Percentiles rank a stretch among this genome's conserved stretches.
Evolutionary conservation across 345 rosid genomes (phyloP).

Genomic region (Gynandropsis gynandra): DNA sequence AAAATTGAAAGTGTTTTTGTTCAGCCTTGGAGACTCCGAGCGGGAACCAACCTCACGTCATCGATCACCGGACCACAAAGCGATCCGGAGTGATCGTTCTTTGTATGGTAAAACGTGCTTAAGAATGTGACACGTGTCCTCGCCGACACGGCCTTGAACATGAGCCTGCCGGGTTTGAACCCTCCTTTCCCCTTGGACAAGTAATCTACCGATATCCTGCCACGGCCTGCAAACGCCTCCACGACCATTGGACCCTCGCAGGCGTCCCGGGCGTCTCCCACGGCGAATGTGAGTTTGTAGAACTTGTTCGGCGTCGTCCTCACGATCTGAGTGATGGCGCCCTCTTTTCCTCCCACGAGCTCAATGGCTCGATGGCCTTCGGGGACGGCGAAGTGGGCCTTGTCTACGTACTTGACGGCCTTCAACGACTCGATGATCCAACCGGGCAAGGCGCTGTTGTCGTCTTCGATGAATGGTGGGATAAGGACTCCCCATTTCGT

Average conservation of each 20-base stretch:
- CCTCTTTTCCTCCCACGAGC: conserved; percentile 71
- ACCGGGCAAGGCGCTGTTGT: conserved; percentile 63
- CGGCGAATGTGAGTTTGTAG: conserved; percentile 47
- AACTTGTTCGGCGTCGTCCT: conserved; percentile 33
- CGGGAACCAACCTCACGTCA: conserved; percentile 44
- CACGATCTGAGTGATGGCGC: conserved; percentile 55
- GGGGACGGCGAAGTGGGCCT: conserved; percentile 47
- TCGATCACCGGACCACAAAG: conserved; percentile 79
- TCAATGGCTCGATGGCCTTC: conserved; percentile 53
- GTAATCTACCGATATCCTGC: conserved; percentile 37
- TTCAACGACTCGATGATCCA: conserved; percentile 81
- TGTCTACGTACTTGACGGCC: conserved; percentile 64
- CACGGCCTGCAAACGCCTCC: conserved; percentile 54
- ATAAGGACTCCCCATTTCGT: conserved; percentile 54
- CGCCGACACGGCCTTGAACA: conserved; percentile 42
- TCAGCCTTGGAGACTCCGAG: conserved; percentile 24
- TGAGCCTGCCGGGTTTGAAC: conserved; percentile 33
- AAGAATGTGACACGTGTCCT: conserved; percentile 54
- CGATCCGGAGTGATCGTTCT: conserved; percentile 55
- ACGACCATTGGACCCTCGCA: conserved; percentile 62
- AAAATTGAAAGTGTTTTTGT: not conserved
- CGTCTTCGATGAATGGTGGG: conserved; percentile 65
- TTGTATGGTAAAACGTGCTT: conserved; percentile 60
- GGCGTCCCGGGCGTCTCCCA: conserved; percentile 51
- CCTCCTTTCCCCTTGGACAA: conserved; percentile 62